Base-by-base conservation (phyloP, 1,284 basidiomycete species). In the Melampsora allii-populina region DNA sequence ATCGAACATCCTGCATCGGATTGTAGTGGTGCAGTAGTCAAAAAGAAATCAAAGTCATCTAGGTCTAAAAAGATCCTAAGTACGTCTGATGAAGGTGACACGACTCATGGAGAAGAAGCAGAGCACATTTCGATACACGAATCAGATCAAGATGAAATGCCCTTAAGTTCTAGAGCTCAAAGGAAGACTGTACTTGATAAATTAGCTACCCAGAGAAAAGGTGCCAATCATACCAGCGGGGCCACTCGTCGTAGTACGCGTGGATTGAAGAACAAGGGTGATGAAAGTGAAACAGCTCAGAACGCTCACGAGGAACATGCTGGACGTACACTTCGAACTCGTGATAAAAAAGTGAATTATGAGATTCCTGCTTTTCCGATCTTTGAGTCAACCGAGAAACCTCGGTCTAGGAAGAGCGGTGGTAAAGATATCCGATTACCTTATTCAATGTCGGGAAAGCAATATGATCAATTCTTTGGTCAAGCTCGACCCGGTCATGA, bases 401-500 rank as follows among this genome's bases (percentile, higher is more conserved):
- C 42, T 31, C 56, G 53, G n/a, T 33, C 31, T 19, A 42, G 58
- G 27, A 46, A 56, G 24, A 46, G 42, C 12, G 24, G 79, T 27
- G 81, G 81, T 53, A 83, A 83, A 79, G 80, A 80, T 48, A 85
- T 83, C 77, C 84, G 84, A 7, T 85, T 87, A 24, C 89, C 89
- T 2, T 91, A 89, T 89, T 91, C 89, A 80, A 88, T 87, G 4
- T 86, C 81, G 60, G 90, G 90, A 27, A 87, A 89, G 0, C 89
- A 90, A 81, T 81, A 91, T 42, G 87, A 88, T 61, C 84, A 86
- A 73, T 88, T 88, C 85, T 88, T 91, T 86, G 88, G 89, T 12
- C 85, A 88, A 79, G 82, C 83, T 21, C 68, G 75, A 10, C 80
- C 81, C 24, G 87, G 84, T 0, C 88, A 89, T 77, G 89, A 91